Conservation (phyloP, 148 eudicot genomes). For the Amaranthus hypochondriacus region DNA sequence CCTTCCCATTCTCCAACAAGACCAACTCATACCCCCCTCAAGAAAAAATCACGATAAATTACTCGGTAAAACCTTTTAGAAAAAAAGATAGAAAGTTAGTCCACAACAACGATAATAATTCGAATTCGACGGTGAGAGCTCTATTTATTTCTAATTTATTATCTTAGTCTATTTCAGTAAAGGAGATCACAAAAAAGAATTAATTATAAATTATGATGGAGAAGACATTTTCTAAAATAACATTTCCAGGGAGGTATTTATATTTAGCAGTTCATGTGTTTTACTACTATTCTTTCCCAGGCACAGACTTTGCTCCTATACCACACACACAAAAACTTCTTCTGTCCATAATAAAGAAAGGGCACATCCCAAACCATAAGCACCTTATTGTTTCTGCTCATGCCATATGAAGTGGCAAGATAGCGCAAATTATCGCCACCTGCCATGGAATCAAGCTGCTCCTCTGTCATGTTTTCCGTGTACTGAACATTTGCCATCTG, state of each 20-base stretch:
- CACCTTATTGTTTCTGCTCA: conserved; percentile 90
- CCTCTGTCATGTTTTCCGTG: conserved; percentile 98
- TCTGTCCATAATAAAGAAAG: background rate
- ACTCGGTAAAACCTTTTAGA: too few species aligned
- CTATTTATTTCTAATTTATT: too few species aligned
- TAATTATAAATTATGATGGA: background rate
- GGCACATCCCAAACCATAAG: background rate
- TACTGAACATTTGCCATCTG: conserved; percentile 99
- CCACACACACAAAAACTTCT: background rate
- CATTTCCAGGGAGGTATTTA: background rate
- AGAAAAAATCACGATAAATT: too few species aligned
- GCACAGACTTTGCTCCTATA: background rate
- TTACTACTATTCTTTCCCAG: background rate
- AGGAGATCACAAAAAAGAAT: too few species aligned
- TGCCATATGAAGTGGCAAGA: conserved; percentile 92
- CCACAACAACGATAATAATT: too few species aligned
- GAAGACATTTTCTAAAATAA: background rate
- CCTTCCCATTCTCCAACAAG: too few species aligned
- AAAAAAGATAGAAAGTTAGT: too few species aligned
- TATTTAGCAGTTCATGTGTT: background rate
- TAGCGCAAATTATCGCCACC: conserved; percentile 93
- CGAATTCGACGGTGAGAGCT: too few species aligned
- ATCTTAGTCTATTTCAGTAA: too few species aligned
- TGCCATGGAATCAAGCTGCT: conserved; percentile 96
- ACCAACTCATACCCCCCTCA: too few species aligned